Evolutionary conservation across 495 filamentous ascomycete species (phyloP), one percentile per base, ranked within the genome.

Genomic region (Xylaria venustula): DNA sequence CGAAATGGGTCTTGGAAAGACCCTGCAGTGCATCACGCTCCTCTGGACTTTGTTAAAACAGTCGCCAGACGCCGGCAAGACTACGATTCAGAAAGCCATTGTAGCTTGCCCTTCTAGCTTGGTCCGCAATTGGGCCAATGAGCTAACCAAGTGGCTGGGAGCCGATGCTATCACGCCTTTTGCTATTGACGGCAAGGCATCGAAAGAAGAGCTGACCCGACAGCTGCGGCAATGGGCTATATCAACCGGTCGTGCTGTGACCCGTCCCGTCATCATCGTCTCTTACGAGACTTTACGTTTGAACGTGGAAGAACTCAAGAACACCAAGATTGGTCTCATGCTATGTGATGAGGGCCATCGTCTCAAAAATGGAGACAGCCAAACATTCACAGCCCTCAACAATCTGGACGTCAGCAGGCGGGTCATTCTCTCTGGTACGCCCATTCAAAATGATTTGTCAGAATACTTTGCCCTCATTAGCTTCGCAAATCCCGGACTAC

Each of bases 301-400:
- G 52, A 92, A 99, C 62, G 88, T 90, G 7, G 90, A 91, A n/a
- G 88, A 93, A 64, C 82, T 99, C 42, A 90, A 86, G 52, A 86
- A 92, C 57, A 90, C 89, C 2, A 88, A 87, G 2, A 98, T 99
- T 64, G 94, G 94, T 6, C 77, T 99, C 9, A 87, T 99, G 70
- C 83, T 99, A n/a, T 98, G 94, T 70, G 94, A 99, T 64, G 94
- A 99, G 76, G 94, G 94, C 1, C 94, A 99, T 81, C 88, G 94
- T n/a, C 76, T 99, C 41, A 99, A 99, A 72, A 99, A 99, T 66
- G 92, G 92, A 60, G 95, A 99, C 64, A 94, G 88, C 52, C 91
- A 94, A 73, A 97, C 93, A 0, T 99, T 96, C 74, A 90, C 81
- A 14, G 92, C 94, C 7, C 76, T 99, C 40, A 96, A 94, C 71